These are phyloP conservation scores for Sclerotiophoma versabilis DNA, from an alignment of 2,329 filamentous ascomycete species.

Conservation along the genomic window DNA sequence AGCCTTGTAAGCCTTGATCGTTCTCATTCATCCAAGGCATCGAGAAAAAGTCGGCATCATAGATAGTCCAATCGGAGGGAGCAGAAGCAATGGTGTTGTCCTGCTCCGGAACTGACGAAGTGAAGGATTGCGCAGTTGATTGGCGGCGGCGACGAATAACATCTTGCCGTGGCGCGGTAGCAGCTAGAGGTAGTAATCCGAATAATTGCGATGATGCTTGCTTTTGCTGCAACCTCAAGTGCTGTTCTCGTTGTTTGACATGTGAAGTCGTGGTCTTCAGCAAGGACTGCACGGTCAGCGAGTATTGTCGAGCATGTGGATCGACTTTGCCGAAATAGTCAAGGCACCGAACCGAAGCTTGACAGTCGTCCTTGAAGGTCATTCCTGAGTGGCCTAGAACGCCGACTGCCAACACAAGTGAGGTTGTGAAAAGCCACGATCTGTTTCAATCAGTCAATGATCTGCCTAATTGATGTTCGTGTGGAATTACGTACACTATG, in stretches of 20 bases:
- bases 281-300: slow-evolving; percentile 35
- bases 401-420: slow-evolving; percentile 38
- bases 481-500: slow-evolving; percentile 32
- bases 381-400: slow-evolving; percentile 35
- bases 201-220: slow-evolving; percentile 41
- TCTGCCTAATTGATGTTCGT: background rate
- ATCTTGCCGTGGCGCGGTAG: slow-evolving; percentile 2
- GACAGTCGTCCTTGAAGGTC: slow-evolving; percentile 29
- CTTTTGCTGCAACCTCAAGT: slow-evolving; percentile 32
- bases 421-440: slow-evolving; percentile 42
- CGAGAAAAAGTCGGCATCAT: slow-evolving; percentile 42
- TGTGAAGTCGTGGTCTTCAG: slow-evolving; percentile 35
- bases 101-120: slow-evolving; percentile 12
- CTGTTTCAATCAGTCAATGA: slow-evolving; percentile 21
- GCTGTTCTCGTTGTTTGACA: slow-evolving; percentile 33
- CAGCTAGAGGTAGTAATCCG: slow-evolving; percentile 30
- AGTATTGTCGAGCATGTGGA: slow-evolving; percentile 42
- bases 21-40: slow-evolving; percentile 41
- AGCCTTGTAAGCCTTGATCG: slow-evolving; percentile 41
- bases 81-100: slow-evolving; percentile 13
- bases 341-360: slow-evolving; percentile 33
- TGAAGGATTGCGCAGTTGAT: slow-evolving; percentile 4
- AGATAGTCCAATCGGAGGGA: slow-evolving; percentile 40
- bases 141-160: slow-evolving; percentile 1
- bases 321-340: slow-evolving; percentile 39